Conservation (phyloP, 306 rosid species). For the Carpinus fangiana region DNA sequence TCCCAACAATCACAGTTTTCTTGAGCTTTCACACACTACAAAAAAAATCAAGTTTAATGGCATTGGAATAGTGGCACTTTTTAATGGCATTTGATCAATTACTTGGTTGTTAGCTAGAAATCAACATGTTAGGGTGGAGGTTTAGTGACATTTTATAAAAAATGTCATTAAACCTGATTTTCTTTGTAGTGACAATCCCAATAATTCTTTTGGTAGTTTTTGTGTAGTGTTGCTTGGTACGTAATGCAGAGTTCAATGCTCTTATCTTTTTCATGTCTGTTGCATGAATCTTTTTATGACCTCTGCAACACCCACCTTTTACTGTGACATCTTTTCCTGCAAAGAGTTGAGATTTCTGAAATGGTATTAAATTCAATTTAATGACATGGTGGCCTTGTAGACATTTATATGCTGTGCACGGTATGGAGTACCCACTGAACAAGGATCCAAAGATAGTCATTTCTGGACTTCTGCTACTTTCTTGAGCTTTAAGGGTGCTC, state of each 20-base stretch:
- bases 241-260: not conserved
- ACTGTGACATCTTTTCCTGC: conserved; percentile 9
- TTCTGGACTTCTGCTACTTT: conserved; percentile 20
- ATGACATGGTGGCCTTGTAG: not conserved
- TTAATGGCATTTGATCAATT: too few species aligned
- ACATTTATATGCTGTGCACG: conserved; percentile 5
- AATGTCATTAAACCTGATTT: too few species aligned
- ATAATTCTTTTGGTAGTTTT: not conserved
- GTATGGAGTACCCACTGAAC: conserved; percentile 34
- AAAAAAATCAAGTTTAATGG: too few species aligned
- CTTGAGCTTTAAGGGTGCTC: conserved; percentile 43
- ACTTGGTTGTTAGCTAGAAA: too few species aligned
- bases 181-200: too few species aligned
- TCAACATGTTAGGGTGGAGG: too few species aligned
- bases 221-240: not conserved
- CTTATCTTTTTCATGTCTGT: not conserved
- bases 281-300: not conserved
- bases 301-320: not conserved
- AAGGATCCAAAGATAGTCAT: not conserved
- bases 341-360: conserved; percentile 14
- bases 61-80: too few species aligned
- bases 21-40: not conserved
- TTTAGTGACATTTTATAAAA: too few species aligned
- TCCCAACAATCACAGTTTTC: not conserved
- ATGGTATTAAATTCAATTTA: conserved; percentile 25